Base-by-base conservation (phyloP, 202 grass and related monocot species). In the Setaria viridis region DNA sequence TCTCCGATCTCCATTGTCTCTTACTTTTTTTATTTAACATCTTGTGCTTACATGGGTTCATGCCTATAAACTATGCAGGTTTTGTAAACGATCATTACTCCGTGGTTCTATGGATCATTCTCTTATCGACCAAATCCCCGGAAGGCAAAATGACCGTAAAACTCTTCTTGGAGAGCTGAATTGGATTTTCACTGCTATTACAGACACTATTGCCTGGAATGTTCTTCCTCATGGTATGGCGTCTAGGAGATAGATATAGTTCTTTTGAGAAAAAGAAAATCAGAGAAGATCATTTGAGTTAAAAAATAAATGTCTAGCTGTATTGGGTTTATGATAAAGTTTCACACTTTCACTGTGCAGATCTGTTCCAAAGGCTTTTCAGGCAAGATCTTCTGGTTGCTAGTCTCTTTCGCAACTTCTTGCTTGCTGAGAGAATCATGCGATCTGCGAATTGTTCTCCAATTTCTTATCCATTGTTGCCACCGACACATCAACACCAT, bases 301-400 rank as follows among this genome's bases (percentile, higher is more conserved):
- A 11, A 82, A 25, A 82, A 39, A 35, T 72, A 82, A 62, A 59
- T 62, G 42, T 14, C 3, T 11, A 43, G 1, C 5, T 71, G 9
- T 72, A 20, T 65, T 43, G 11, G 13, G 14, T 72, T 53, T 66
- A 19, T 82, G 57, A 88, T 85, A 25, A 73, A 91, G 53, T 82
- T 85, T 77, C 65, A 39, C 37, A 39, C 37, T 39, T 4, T 39
- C 4, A 88, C 49, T 89, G 59, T 87, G 85, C 91, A 99, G 97
- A 97, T 69, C 85, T 99, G 79, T 99, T 99, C 79, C 94, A 97
- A 85, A 92, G 97, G 87, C 87, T 99, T 76, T 99, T 99, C 73
- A 91, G 97, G 87, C 97, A 99, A 87, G 97, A 99, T 88, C 89
- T 99, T 76, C 81, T 99, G 82, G 93, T 99, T 72, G 97, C 94